Evolutionary conservation across 441 rosid genomes (phyloP).

Genomic region (Mallotus repandus): DNA sequence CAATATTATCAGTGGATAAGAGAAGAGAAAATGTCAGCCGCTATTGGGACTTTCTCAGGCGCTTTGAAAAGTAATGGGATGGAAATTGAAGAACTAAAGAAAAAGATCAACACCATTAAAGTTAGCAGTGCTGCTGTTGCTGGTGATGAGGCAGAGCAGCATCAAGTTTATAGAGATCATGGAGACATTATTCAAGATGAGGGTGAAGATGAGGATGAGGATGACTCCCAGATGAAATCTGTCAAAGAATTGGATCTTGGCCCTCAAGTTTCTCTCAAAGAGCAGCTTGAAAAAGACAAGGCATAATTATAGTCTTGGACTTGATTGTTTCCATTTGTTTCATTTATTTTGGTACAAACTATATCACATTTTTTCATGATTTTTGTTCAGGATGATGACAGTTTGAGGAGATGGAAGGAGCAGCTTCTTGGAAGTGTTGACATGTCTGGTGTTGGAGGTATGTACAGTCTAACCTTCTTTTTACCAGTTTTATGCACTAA

Average conservation of each 20-base stretch:
- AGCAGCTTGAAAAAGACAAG: conserved; percentile 42
- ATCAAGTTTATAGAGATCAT: not conserved
- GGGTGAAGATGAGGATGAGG: conserved; percentile 8
- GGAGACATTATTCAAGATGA: not conserved
- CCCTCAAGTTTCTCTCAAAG: conserved; percentile 33
- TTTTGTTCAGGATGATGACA: conserved; percentile 32
- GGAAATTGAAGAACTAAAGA: conserved; percentile 11
- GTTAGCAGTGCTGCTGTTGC: too few relatives aligned
- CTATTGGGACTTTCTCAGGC: conserved; percentile 12
- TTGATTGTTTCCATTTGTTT: too few relatives aligned
- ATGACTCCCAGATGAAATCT: conserved; percentile 6
- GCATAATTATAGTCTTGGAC: not conserved
- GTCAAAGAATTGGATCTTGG: conserved; percentile 25
- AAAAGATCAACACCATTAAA: not conserved
- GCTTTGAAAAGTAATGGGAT: conserved; percentile 14
- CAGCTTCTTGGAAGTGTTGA: conserved; percentile 39
- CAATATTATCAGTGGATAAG: not conserved
- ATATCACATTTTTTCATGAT: not conserved
- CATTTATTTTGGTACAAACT: not conserved
- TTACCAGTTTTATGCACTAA: too few relatives aligned
- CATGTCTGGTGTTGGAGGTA: conserved; percentile 26
- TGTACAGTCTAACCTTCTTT: too few relatives aligned
- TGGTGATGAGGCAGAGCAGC: not conserved
- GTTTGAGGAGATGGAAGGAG: conserved; percentile 41
- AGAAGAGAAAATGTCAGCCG: conserved; percentile 21